These are phyloP conservation scores for Malassezia psittaci DNA, from an alignment of 1,284 basidiomycete genomes.

Conservation along the genomic window DNA sequence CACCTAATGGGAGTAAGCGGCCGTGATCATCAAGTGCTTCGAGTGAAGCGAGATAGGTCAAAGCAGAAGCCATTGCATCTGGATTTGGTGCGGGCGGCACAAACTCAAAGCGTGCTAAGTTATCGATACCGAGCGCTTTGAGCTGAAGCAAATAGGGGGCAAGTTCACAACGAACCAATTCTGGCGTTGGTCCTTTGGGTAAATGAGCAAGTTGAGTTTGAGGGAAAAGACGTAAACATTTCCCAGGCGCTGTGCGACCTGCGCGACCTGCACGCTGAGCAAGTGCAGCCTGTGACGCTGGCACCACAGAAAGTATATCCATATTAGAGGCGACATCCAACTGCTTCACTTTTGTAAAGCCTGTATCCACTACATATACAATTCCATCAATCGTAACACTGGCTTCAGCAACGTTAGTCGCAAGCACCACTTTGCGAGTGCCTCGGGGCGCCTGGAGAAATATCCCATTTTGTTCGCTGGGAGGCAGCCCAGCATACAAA, in stretches of 20 bases:
- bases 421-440: conserved; percentile 76
- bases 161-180: conserved; percentile 79
- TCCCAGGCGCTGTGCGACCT: conserved; percentile 59
- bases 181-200: conserved; percentile 64
- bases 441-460: conserved; percentile 67
- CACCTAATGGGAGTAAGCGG: conserved; percentile 52
- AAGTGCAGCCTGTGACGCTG: conserved; percentile 47
- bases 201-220: conserved; percentile 57
- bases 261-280: conserved; percentile 49
- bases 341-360: conserved; percentile 72
- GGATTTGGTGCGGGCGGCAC: conserved; percentile 68
- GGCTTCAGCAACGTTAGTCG: conserved; percentile 94
- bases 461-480: conserved; percentile 71
- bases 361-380: conserved; percentile 86
- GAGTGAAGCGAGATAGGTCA: conserved; percentile 57
- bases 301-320: conserved; percentile 43
- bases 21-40: conserved; percentile 53
- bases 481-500: conserved; percentile 75
- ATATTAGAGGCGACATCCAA: conserved; percentile 42
- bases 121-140: conserved; percentile 77
- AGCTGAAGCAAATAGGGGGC: conserved; percentile 79
- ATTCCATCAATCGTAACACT: conserved; percentile 94
- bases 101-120: conserved; percentile 80
- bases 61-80: conserved; percentile 69
- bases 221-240: conserved; percentile 87